Evolutionary conservation across 345 rosid species (phyloP).

Genomic region (Populus tremula): DNA sequence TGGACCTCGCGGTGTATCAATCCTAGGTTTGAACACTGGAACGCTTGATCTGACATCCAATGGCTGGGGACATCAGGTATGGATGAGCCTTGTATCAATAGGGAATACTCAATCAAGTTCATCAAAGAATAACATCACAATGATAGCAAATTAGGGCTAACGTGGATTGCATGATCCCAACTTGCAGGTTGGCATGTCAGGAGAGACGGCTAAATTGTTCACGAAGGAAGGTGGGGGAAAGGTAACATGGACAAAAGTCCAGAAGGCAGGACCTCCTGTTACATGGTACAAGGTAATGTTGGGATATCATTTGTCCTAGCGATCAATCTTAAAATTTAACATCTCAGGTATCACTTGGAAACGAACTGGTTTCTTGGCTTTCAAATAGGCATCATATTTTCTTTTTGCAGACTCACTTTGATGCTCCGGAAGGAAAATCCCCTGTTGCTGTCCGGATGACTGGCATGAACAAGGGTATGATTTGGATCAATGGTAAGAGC

Average conservation of each 20-base stretch:
- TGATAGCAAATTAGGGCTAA: background rate
- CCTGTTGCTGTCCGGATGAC: slow-evolving; percentile 56
- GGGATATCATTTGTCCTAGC: background rate
- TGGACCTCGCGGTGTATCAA: slow-evolving; percentile 57
- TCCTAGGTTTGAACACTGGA: slow-evolving; percentile 79
- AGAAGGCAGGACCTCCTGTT: slow-evolving; percentile 39
- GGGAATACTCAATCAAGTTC: background rate
- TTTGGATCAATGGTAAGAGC: slow-evolving; percentile 81
- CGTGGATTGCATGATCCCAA: background rate
- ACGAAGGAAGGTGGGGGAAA: slow-evolving; percentile 48
- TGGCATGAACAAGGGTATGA: slow-evolving; percentile 76
- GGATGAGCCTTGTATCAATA: background rate
- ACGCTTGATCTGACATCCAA: slow-evolving; percentile 55
- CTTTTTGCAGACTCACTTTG: slow-evolving; percentile 52
- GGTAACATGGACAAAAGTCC: slow-evolving; percentile 43
- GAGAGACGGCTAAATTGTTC: slow-evolving; percentile 48
- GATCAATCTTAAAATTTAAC: background rate
- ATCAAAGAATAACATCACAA: background rate
- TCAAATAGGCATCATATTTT: background rate
- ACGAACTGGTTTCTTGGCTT: background rate
- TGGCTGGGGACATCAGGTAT: slow-evolving; percentile 78
- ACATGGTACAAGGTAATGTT: slow-evolving; percentile 79
- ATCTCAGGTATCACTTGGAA: background rate
- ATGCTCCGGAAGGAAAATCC: slow-evolving; percentile 58
- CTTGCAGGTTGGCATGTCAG: slow-evolving; percentile 56